Evolutionary conservation across 495 filamentous ascomycete genomes (phyloP).

Genomic region (Podospora pseudopauciseta): DNA sequence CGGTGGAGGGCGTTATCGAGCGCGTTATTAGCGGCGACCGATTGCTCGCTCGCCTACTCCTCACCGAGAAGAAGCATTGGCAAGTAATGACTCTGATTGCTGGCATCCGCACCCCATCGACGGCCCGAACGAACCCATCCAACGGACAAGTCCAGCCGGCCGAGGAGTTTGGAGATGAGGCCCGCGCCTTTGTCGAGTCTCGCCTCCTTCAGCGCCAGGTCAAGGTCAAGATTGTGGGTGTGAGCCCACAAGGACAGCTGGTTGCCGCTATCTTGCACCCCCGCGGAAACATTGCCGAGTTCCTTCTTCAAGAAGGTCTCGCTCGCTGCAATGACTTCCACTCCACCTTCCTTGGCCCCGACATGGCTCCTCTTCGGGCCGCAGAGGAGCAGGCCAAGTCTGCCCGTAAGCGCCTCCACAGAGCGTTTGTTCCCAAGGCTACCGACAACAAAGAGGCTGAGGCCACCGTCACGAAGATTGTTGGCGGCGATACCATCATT

Average conservation of each 20-base stretch:
- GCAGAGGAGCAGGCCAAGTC: slow-evolving; percentile 84
- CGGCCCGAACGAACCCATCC: slow-evolving; percentile 69
- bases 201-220: slow-evolving; percentile 83
- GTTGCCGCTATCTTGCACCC: slow-evolving; percentile 80
- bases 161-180: slow-evolving; percentile 83
- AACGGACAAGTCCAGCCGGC: slow-evolving; percentile 76
- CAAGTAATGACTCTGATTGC: slow-evolving; percentile 83
- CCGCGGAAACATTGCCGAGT: slow-evolving; percentile 84
- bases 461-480: slow-evolving; percentile 75
- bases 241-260: slow-evolving; percentile 81
- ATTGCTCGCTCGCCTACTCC: slow-evolving; percentile 74
- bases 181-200: slow-evolving; percentile 78
- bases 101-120: slow-evolving; percentile 80
- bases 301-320: slow-evolving; percentile 80
- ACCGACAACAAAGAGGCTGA: slow-evolving; percentile 59
- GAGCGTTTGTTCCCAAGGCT: slow-evolving; percentile 64
- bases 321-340: slow-evolving; percentile 93
- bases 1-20: slow-evolving; percentile 73
- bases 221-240: slow-evolving; percentile 72
- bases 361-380: slow-evolving; percentile 81
- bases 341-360: slow-evolving; percentile 76
- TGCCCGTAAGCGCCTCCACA: slow-evolving; percentile 69
- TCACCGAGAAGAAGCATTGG: slow-evolving; percentile 71
- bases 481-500: slow-evolving; percentile 85
- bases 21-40: slow-evolving; percentile 87